Percentiles rank a stretch among this genome's conserved stretches.
Conservation (phyloP, 495 filamentous ascomycete genomes). For the Tuber calosporum region DNA sequence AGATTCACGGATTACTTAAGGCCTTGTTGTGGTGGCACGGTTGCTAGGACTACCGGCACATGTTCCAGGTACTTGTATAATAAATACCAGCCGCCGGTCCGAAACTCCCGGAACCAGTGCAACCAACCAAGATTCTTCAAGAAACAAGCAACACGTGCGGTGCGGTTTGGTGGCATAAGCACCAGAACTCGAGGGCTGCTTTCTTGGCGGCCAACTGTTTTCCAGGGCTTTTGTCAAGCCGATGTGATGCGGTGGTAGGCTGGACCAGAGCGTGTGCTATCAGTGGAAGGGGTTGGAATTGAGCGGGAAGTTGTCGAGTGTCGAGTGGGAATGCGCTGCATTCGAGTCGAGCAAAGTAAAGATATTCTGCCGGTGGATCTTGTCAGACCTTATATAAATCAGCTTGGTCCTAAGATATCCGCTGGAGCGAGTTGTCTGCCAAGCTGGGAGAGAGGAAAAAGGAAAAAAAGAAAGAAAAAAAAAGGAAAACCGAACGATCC, state of each 20-base stretch:
- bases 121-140: neutral
- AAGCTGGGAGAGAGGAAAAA: neutral
- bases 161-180: neutral
- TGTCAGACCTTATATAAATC: neutral
- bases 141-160: neutral
- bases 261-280: neutral
- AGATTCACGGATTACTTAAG: neutral
- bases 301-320: neutral
- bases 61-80: neutral
- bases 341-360: neutral
- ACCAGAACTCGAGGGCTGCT: neutral
- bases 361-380: neutral
- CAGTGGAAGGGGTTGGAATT: neutral
- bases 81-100: neutral
- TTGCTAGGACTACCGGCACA: neutral
- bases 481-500: neutral
- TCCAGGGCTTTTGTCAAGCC: neutral
- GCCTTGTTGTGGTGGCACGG: neutral
- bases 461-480: neutral
- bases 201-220: neutral
- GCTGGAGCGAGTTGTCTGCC: neutral
- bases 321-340: neutral
- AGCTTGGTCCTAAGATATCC: neutral
- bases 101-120: neutral
- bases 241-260: neutral